phyloP scores from a whole-genome alignment of 2,329 filamentous ascomycete species.

The Claviceps pazoutovae region DNA sequence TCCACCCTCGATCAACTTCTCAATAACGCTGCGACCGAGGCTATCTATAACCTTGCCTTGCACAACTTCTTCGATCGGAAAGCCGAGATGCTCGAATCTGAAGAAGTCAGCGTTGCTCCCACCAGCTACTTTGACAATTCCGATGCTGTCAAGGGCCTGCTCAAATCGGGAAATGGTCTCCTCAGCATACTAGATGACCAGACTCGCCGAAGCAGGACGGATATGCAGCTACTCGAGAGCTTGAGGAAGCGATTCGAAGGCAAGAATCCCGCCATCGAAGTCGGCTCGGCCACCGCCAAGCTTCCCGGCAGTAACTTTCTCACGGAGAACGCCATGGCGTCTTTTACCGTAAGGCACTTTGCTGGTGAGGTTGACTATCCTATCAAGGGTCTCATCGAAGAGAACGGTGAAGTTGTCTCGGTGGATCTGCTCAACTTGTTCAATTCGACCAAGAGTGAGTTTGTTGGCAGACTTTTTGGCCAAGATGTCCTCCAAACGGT shows the following conservation, averaged over 20 bases:
- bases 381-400: constrained; percentile 73
- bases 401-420: constrained; percentile 92
- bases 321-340: constrained; percentile 64
- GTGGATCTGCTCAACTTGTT: constrained; percentile 93
- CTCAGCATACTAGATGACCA: constrained; percentile 94
- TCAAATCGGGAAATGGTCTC: constrained; percentile 86
- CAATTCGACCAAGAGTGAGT: constrained; percentile 73
- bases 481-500: constrained; percentile 88
- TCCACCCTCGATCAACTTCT: constrained; percentile 84
- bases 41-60: constrained; percentile 81
- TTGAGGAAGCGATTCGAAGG: constrained; percentile 85
- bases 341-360: constrained; percentile 88
- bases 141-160: constrained; percentile 77
- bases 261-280: constrained; percentile 81
- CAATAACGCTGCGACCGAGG: constrained; percentile 86
- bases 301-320: constrained; percentile 82
- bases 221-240: constrained; percentile 81
- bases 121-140: constrained; percentile 98
- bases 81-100: constrained; percentile 82
- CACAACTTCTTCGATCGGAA: constrained; percentile 95
- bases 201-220: constrained; percentile 74
- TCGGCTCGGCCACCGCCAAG: constrained; percentile 59
- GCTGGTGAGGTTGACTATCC: constrained; percentile 94
- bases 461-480: constrained; percentile 83
- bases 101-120: constrained; percentile 78